phyloP scores from a whole-genome alignment of 345 rosid genomes.

The Syzygium grande region DNA sequence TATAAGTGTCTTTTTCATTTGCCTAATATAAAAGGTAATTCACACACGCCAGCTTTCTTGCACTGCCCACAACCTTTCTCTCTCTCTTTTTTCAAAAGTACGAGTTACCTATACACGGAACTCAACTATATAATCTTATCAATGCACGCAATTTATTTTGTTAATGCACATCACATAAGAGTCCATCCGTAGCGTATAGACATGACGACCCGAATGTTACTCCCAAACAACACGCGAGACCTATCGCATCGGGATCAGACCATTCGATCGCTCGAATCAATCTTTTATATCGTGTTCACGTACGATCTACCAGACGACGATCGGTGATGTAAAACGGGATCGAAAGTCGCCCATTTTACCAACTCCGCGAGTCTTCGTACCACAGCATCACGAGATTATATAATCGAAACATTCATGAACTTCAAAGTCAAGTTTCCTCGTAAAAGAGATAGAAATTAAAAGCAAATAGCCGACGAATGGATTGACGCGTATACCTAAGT shows the following conservation, averaged over 20 bases:
- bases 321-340: no score
- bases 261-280: background rate
- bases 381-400: background rate
- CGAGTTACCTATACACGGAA: background rate
- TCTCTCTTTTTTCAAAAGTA: background rate
- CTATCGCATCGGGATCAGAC: background rate
- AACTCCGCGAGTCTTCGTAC: background rate
- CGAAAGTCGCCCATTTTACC: background rate
- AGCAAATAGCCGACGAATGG: background rate
- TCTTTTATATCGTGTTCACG: no score
- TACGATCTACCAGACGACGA: no score
- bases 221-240: background rate
- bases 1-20: background rate
- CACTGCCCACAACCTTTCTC: background rate
- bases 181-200: background rate
- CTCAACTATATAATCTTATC: background rate
- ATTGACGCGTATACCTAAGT: background rate
- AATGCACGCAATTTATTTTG: background rate
- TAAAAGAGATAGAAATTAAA: no score
- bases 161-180: background rate
- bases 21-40: background rate
- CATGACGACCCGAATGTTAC: no score
- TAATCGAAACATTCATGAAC: background rate
- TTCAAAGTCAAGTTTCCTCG: background rate
- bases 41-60: background rate